These are phyloP conservation scores for Onygenales sp. DNA, from an alignment of 2,329 filamentous ascomycete genomes.

Conservation along the genomic window DNA sequence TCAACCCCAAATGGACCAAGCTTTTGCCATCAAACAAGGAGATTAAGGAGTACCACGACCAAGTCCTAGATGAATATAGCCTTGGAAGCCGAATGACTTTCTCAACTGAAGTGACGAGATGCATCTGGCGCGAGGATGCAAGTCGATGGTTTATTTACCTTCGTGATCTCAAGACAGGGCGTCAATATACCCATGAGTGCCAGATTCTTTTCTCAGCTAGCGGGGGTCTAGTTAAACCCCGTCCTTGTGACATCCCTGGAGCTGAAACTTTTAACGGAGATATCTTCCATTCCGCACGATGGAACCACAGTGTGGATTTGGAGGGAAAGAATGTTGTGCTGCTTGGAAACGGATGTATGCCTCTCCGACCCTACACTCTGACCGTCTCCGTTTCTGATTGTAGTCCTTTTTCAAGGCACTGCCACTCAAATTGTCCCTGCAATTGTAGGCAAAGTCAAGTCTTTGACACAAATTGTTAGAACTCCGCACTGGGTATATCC, in stretches of 20 bases:
- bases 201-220: conserved; percentile 43
- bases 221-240: conserved; percentile 45
- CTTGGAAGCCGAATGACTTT: conserved; percentile 45
- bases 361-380: background rate
- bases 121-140: conserved; percentile 42
- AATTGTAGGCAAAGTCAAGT: conserved; percentile 36
- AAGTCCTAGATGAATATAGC: conserved; percentile 39
- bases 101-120: conserved; percentile 42
- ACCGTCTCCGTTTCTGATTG: background rate
- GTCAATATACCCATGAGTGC: conserved; percentile 30
- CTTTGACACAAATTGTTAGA: conserved; percentile 48
- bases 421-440: conserved; percentile 19
- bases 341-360: conserved; percentile 26
- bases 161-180: conserved; percentile 15
- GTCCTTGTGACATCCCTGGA: conserved; percentile 29
- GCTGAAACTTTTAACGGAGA: conserved; percentile 13
- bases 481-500: conserved; percentile 48
- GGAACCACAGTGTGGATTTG: conserved; percentile 16
- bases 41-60: conserved; percentile 41
- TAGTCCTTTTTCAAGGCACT: conserved; percentile 11
- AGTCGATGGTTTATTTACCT: conserved; percentile 36
- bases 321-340: conserved; percentile 20
- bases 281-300: conserved; percentile 20
- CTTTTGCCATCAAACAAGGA: conserved; percentile 40
- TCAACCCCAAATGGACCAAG: conserved; percentile 41